Evolutionary conservation across 2,329 filamentous ascomycete genomes (phyloP), one percentile per base, ranked within the genome.

Genomic region (Trichoderma sp.): DNA sequence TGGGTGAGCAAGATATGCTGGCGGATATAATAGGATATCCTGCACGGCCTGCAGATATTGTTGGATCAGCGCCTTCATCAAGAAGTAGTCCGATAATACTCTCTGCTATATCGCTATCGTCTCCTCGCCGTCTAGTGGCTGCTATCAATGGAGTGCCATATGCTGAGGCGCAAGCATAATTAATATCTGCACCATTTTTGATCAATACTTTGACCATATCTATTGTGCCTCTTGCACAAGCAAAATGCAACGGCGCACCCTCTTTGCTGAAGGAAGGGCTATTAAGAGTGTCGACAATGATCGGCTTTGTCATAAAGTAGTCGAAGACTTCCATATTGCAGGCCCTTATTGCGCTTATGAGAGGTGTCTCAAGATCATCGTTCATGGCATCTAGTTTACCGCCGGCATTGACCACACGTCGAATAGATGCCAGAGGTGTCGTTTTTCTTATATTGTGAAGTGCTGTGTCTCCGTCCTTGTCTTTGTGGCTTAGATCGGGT

Each of bases 1-100:
- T 8, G 14, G 24, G 0, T 51, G 66, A 47, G 15, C 53, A 69
- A 6, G 21, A n/a, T 6, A 69, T 61, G 26, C 24, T 51, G 36
- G 66, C 66, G 28, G 66, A 32, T n/a, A 69, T 69, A 12, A 69
- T 69, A 8, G 66, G 66, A 58, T 61, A 69, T 43, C 66, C 66
- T 36, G 26, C 5, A 43, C 7, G 32, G 18, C 56, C 53, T 39
- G 66, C 24, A 12, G 66, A 32, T 30, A 69, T 7, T 18, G 12
- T 47, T 9, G 66, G 56, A 61, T 61, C 30, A 3, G 66, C 66
- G 9, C 56, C 66, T 18, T 60, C 32, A 3, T 51, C 26, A 2
- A 69, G 56, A 47, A 69, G 66, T 5, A 28, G 21, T 24, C 11
- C 15, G 36, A 61, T 6, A 3, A 61, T 69, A 0, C 30, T 6